A percentile compares a stretch with the other conserved stretches of the same genome.
These are phyloP conservation scores for Moniliophthora roreri DNA, from an alignment of 1,284 basidiomycete genomes.

Conservation along the genomic window DNA sequence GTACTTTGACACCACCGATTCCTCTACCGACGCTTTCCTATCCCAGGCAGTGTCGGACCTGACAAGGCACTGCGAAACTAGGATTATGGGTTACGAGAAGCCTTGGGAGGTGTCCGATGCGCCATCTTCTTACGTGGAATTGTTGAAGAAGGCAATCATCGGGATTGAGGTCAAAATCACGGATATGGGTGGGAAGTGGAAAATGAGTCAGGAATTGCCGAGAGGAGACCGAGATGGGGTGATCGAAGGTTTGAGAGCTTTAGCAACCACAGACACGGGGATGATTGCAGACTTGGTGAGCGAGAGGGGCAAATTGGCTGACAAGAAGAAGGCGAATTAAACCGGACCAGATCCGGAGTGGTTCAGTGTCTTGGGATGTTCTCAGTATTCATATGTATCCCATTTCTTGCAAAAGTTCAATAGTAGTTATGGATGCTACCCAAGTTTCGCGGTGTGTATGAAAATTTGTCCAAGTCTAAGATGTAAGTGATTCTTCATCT, in stretches of 20 bases:
- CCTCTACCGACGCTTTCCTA: slow-evolving; percentile 17
- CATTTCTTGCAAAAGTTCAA: too few relatives aligned
- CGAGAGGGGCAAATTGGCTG: slow-evolving; percentile 5
- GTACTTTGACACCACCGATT: slow-evolving; percentile 16
- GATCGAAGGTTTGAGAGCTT: slow-evolving; percentile 20
- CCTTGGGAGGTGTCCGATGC: slow-evolving; percentile 25
- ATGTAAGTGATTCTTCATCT: too few relatives aligned
- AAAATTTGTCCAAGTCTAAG: too few relatives aligned
- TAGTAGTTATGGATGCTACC: too few relatives aligned
- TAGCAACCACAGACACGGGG: slow-evolving; percentile 10
- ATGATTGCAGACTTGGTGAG: slow-evolving; percentile 7
- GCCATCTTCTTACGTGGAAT: slow-evolving; percentile 21
- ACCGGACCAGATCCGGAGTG: too few relatives aligned
- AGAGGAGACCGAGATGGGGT: slow-evolving; percentile 23
- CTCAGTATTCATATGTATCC: too few relatives aligned
- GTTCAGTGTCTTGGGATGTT: too few relatives aligned
- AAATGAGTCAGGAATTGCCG: slow-evolving; percentile 27
- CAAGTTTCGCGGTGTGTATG: too few relatives aligned
- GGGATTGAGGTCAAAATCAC: slow-evolving; percentile 26
- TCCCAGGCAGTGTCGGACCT: slow-evolving; percentile 15
- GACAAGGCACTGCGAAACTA: slow-evolving; percentile 15
- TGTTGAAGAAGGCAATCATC: slow-evolving; percentile 28
- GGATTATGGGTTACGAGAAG: slow-evolving; percentile 14
- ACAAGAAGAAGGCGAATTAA: slow-evolving; percentile 5
- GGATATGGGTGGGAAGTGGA: slow-evolving; percentile 24